Evolutionary conservation across 345 rosid species (phyloP).

Genomic region (Viola odorata): DNA sequence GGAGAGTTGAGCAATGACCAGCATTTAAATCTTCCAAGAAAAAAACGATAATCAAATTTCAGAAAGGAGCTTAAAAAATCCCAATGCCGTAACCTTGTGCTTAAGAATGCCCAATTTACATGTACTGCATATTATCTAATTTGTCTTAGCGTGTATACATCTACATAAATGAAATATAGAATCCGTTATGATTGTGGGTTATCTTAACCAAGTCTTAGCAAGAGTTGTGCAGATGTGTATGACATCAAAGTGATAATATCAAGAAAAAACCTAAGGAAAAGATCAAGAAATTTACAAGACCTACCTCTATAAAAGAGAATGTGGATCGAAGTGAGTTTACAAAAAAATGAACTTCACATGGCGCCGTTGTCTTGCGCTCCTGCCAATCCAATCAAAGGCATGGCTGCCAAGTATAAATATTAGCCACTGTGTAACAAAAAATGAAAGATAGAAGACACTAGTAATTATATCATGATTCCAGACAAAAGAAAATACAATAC

Average conservation of each 20-base stretch:
- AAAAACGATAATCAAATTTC: neutral
- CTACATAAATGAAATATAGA: neutral
- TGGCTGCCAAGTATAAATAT: slow-evolving; percentile 7
- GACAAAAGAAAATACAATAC: neutral
- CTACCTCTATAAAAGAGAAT: slow-evolving; percentile 72
- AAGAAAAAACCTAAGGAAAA: neutral
- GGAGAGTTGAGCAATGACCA: neutral
- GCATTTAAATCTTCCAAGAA: neutral
- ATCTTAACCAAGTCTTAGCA: neutral
- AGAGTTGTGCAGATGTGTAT: neutral
- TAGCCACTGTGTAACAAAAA: neutral
- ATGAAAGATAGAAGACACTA: neutral
- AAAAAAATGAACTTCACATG: slow-evolving; percentile 61
- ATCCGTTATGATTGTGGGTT: neutral
- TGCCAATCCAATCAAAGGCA: slow-evolving; percentile 36
- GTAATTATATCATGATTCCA: neutral
- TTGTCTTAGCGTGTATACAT: neutral
- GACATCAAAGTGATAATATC: neutral
- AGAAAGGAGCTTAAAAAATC: neutral
- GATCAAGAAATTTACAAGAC: neutral
- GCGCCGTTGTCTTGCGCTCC: slow-evolving; percentile 79
- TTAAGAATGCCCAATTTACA: no score
- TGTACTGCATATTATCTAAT: neutral
- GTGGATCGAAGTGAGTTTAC: slow-evolving; percentile 72
- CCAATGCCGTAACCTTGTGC: neutral